Conservation (phyloP, 1,284 basidiomycete species). For the Acaromyces ingoldii region DNA sequence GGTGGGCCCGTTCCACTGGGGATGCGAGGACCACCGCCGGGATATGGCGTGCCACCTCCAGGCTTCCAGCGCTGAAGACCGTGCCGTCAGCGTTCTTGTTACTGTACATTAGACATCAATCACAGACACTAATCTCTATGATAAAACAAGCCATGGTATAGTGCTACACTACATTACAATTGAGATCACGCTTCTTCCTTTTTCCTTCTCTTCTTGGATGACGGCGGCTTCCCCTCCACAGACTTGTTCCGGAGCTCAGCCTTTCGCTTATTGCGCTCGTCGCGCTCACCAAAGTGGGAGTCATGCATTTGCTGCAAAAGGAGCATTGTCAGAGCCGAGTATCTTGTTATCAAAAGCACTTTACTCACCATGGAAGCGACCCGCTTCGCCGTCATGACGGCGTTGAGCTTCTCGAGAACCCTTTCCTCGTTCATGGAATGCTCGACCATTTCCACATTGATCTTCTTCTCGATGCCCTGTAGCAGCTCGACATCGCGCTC, state of each 20-base stretch:
- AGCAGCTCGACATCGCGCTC: constrained; percentile 85
- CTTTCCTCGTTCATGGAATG: constrained; percentile 62
- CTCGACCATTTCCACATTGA: constrained; percentile 58
- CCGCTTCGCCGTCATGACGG: constrained; percentile 83
- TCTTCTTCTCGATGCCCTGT: constrained; percentile 75
- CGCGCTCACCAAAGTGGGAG: constrained; percentile 80
- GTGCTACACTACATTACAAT: too few species aligned
- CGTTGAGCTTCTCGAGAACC: constrained; percentile 80
- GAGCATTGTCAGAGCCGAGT: not conserved
- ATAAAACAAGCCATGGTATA: too few species aligned
- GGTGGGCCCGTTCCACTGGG: not conserved
- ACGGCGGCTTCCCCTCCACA: not conserved
- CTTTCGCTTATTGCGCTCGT: constrained; percentile 72
- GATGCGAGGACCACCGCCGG: not conserved
- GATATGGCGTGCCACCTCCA: constrained; percentile 1
- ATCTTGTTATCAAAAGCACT: not conserved
- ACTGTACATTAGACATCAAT: too few species aligned
- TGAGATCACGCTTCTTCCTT: too few species aligned
- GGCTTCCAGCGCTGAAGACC: too few species aligned
- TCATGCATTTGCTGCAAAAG: constrained; percentile 62
- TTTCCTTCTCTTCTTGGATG: not conserved
- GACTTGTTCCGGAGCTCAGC: constrained; percentile 1
- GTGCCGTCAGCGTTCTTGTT: too few species aligned
- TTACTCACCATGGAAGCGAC: constrained; percentile 78
- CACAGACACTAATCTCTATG: too few species aligned